Base-by-base conservation (phyloP, 2,329 filamentous ascomycete genomes). In the Chrysoporthe deuterocubensis region DNA sequence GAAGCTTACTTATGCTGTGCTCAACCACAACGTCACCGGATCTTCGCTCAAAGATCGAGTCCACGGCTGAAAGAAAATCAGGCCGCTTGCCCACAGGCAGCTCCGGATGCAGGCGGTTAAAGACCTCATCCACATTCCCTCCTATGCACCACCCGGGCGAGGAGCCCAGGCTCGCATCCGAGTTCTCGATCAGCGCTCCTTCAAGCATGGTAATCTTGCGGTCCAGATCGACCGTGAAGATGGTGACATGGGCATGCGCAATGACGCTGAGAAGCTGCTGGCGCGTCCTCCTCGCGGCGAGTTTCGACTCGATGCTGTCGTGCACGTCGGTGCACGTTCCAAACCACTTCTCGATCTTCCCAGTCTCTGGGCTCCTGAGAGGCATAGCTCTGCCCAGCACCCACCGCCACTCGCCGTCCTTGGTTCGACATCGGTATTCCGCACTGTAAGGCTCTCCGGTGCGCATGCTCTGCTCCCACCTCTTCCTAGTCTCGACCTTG, bases 291-390 rank as follows among this genome's bases (percentile, higher is more conserved):
- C 87, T 88, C 18, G 90, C 90, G 61, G 85, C 84, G 69, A 90
- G 83, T 68, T 90, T 89, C 16, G 90, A 86, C 73, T 91, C 84
- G 3, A 94, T 89, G 56, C 89, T 84, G 70, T 94, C 91, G 74
- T 94, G 89, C 21, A 94, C 91, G 71, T 95, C 92, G 14, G 92
- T 94, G 73, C 90, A 93, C 1, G 91, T 93, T 18, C 83, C 92
- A 73, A 92, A 93, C 92, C 92, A 94, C 74, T 92, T 93, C 68
- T 92, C 83, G 61, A 94, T 92, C 60, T 84, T 81, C 1, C 90
- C 90, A 0, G 86, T 87, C 57, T 89, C 85, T 70, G 84, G 85
- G 69, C 92, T 88, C 50, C 83, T 84, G 73, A 93, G 83, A 0
- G 92, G 91, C 16, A 91, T 76, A 1, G 91, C 92, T 56, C 91